Conservation (phyloP, 805 yeast species). For the Wickerhamomyces silvicola region DNA sequence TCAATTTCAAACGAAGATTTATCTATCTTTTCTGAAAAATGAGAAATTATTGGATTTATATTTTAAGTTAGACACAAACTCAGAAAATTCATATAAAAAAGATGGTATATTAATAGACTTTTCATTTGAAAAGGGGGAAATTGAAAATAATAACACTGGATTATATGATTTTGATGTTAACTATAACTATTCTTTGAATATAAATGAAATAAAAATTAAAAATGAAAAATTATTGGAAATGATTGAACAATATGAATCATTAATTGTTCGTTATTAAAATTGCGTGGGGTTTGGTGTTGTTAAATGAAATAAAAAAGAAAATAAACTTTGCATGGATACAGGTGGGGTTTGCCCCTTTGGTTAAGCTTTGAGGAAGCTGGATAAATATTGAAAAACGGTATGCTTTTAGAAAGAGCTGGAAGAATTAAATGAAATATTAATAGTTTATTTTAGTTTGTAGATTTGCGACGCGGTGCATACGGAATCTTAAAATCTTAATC, state of each 20-base stretch:
- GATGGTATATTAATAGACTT: not conserved
- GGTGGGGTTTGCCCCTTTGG: too few species aligned
- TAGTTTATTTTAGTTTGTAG: too few species aligned
- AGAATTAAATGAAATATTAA: too few species aligned
- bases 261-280: constrained; percentile 6
- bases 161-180: constrained; percentile 7
- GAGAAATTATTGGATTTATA: constrained; percentile 6
- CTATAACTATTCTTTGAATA: constrained; percentile 5
- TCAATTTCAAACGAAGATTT: constrained; percentile 6
- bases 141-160: not conserved
- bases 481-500: too few species aligned
- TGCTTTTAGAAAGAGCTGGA: too few species aligned
- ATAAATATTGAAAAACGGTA: too few species aligned
- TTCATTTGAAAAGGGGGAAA: not conserved
- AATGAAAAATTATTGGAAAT: constrained; percentile 2
- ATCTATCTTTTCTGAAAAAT: constrained; percentile 4
- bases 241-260: constrained; percentile 3
- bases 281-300: not conserved
- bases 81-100: too few species aligned
- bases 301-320: too few species aligned
- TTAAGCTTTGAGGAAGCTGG: too few species aligned
- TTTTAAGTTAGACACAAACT: constrained; percentile 1
- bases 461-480: too few species aligned
- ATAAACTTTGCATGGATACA: too few species aligned
- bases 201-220: constrained; percentile 1